Percentiles rank a stretch among this genome's conserved stretches.
phyloP scores from a whole-genome alignment of 345 rosid genomes.

The Eucalyptus pumila region DNA sequence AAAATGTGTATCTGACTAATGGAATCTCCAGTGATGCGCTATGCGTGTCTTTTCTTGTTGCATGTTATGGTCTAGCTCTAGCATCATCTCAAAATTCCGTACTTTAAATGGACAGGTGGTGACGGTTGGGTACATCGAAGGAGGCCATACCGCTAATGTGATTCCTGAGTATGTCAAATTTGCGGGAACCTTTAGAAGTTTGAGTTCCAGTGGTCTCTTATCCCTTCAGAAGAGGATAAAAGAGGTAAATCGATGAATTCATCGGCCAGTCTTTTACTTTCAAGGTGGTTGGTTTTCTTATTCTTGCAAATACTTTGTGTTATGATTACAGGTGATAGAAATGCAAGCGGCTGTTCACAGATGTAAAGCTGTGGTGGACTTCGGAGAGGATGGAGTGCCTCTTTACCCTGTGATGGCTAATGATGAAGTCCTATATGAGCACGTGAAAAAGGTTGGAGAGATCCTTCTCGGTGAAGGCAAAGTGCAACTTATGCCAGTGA shows the following conservation, averaged over 20 bases:
- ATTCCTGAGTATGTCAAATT: constrained; percentile 42
- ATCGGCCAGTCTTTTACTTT: neutral
- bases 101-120: constrained; percentile 23
- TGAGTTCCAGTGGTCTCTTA: constrained; percentile 36
- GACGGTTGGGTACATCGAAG: constrained; percentile 51
- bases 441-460: constrained; percentile 40
- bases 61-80: neutral
- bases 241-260: constrained; percentile 13
- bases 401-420: constrained; percentile 53
- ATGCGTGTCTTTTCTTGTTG: neutral
- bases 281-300: neutral
- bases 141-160: constrained; percentile 49
- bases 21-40: neutral
- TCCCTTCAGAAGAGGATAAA: constrained; percentile 38
- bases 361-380: constrained; percentile 41
- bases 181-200: constrained; percentile 54
- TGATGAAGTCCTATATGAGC: constrained; percentile 34
- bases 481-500: constrained; percentile 34
- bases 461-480: constrained; percentile 37
- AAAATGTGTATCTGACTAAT: neutral
- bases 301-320: neutral
- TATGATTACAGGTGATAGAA: constrained; percentile 29
- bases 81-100: neutral
- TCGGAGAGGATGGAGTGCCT: constrained; percentile 23
- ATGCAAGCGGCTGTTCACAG: constrained; percentile 49